Evolutionary conservation across 352 stramenopile species (phyloP).

Genomic region (Saprolegnia parasitica): DNA sequence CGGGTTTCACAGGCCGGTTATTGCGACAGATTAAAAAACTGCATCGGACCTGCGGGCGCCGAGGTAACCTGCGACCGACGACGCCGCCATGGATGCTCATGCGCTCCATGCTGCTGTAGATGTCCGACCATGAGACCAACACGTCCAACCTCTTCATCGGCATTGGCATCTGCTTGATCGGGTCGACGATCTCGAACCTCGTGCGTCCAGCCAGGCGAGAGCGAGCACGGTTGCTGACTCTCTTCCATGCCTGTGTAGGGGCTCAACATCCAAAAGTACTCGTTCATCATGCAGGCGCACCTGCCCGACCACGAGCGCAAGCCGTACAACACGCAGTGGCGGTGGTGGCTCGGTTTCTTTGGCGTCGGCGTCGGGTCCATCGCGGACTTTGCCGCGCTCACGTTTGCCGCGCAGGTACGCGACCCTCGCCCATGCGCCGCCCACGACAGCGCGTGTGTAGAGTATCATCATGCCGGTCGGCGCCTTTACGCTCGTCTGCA

Average conservation of each 20-base stretch:
- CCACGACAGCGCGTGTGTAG: conserved; percentile 40
- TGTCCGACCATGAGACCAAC: conserved; percentile 1
- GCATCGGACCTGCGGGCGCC: neutral
- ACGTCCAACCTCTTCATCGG: conserved; percentile 28
- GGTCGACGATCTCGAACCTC: conserved; percentile 26
- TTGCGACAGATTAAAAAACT: conserved; percentile 3
- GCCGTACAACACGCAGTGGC: conserved; percentile 49
- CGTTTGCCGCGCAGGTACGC: conserved; percentile 31
- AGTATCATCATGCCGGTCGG: conserved; percentile 70
- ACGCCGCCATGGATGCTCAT: neutral
- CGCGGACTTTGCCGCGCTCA: conserved; percentile 26
- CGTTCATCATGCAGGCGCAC: conserved; percentile 79
- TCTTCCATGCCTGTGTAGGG: conserved; percentile 31
- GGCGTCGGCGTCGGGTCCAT: conserved; percentile 69
- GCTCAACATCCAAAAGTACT: conserved; percentile 86
- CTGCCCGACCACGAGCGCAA: conserved; percentile 46
- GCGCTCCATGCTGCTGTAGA: neutral
- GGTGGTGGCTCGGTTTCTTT: conserved; percentile 37
- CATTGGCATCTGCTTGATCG: conserved; percentile 29
- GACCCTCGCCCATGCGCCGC: neutral
- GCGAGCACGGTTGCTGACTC: neutral
- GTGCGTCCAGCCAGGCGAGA: neutral
- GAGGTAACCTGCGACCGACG: neutral
- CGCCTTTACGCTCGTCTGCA: conserved; percentile 75
- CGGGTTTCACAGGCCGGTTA: too few species aligned